Evolutionary conservation across 192 early-diverging fungal species (phyloP).

Genomic region (Geranomyces variabilis): DNA sequence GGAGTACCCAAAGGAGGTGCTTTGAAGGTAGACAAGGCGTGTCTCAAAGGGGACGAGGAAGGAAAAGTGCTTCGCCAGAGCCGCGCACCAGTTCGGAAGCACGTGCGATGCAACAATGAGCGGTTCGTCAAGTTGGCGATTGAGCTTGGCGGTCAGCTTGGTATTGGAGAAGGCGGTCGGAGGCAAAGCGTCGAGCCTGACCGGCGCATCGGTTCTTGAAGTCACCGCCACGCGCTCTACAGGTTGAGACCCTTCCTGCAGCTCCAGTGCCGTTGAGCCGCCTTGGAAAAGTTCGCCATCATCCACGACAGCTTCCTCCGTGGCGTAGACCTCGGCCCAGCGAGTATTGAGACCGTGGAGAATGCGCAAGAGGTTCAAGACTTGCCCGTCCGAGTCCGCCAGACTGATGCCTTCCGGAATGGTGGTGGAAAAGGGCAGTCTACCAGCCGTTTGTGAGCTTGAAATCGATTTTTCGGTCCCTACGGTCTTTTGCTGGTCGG

Average conservation of each 20-base stretch:
- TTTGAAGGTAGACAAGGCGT: slow-evolving; percentile 77
- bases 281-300: slow-evolving; percentile 2
- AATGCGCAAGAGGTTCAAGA: slow-evolving; percentile 43
- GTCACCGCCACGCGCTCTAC: slow-evolving; percentile 21
- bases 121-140: slow-evolving; percentile 84
- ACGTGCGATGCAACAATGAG: slow-evolving; percentile 83
- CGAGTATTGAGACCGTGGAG: slow-evolving; percentile 45
- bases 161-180: slow-evolving; percentile 70
- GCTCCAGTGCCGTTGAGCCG: slow-evolving; percentile 3
- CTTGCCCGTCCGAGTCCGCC: slow-evolving; percentile 14
- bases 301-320: slow-evolving; percentile 21
- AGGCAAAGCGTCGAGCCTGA: slow-evolving; percentile 32
- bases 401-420: slow-evolving; percentile 25
- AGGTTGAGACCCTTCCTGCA: slow-evolving; percentile 33
- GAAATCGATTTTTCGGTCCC: neutral
- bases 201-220: slow-evolving; percentile 19
- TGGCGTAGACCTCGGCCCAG: slow-evolving; percentile 48
- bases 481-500: neutral
- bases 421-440: slow-evolving; percentile 27
- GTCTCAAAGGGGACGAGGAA: slow-evolving; percentile 87
- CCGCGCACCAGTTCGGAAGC: slow-evolving; percentile 75
- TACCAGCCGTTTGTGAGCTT: neutral
- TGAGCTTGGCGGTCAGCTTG: slow-evolving; percentile 83
- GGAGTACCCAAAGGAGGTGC: slow-evolving; percentile 85
- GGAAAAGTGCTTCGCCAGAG: slow-evolving; percentile 64